Evolutionary conservation across 2,329 filamentous ascomycete species (phyloP).

Genomic region (Macrophomina tecta): DNA sequence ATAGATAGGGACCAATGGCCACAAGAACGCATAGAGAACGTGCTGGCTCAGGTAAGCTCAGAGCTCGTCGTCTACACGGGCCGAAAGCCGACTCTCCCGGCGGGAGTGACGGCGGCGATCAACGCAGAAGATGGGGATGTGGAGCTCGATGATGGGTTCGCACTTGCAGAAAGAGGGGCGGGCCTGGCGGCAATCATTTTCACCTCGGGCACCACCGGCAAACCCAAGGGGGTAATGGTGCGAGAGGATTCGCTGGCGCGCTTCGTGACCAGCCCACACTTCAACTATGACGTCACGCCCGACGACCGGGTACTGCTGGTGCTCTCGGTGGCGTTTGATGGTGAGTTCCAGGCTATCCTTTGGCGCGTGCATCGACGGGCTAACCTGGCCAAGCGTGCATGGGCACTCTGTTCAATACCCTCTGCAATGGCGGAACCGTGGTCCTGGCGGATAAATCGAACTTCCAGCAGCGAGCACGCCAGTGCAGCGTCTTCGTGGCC

Average conservation of each 20-base stretch:
- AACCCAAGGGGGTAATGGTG: slow-evolving; percentile 34
- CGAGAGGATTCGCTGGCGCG: slow-evolving; percentile 15
- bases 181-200: slow-evolving; percentile 69
- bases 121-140: background rate
- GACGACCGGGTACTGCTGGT: slow-evolving; percentile 11
- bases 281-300: background rate
- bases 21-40: slow-evolving; percentile 19
- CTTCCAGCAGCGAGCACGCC: background rate
- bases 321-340: slow-evolving; percentile 61
- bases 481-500: background rate
- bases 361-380: background rate
- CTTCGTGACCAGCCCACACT: background rate
- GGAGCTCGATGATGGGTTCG: no score
- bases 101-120: background rate
- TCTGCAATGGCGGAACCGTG: slow-evolving; percentile 42
- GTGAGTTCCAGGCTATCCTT: slow-evolving; percentile 37
- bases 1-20: slow-evolving; percentile 4
- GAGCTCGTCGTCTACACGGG: background rate
- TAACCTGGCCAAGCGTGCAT: slow-evolving; percentile 41
- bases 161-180: no score
- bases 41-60: background rate
- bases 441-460: background rate
- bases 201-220: slow-evolving; percentile 29
- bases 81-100: no score
- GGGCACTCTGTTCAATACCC: slow-evolving; percentile 61